These are phyloP conservation scores for Wickerhamomyces subpelliculosus DNA, from an alignment of 805 yeast species.

Conservation along the genomic window DNA sequence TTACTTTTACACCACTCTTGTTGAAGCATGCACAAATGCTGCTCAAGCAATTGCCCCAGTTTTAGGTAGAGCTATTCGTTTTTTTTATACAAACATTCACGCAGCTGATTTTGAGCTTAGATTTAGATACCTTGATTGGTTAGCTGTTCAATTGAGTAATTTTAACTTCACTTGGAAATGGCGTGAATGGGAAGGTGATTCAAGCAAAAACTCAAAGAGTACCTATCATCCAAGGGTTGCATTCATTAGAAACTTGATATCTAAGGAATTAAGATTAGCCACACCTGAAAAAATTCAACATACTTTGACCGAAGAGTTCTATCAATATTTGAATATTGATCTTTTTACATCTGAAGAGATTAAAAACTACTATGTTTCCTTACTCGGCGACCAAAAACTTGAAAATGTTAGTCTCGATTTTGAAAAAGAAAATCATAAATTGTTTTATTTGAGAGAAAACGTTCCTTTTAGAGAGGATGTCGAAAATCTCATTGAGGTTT, in stretches of 20 bases:
- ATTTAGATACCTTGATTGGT: conserved; percentile 78
- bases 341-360: conserved; percentile 29
- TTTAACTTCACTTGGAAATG: conserved; percentile 97
- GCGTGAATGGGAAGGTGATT: conserved; percentile 82
- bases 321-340: conserved; percentile 38
- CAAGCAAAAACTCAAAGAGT: conserved; percentile 35
- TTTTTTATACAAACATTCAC: conserved; percentile 61
- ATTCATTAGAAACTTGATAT: conserved; percentile 71
- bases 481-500: conserved; percentile 29
- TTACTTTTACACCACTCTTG: conserved; percentile 78
- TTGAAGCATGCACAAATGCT: conserved; percentile 80
- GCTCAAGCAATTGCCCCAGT: conserved; percentile 87
- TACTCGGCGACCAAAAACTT: conserved; percentile 25
- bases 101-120: conserved; percentile 71
- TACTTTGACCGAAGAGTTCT: conserved; percentile 60
- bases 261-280: conserved; percentile 80
- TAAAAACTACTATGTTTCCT: conserved; percentile 28
- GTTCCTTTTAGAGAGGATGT: conserved; percentile 31
- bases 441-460: conserved; percentile 31
- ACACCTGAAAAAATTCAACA: conserved; percentile 63
- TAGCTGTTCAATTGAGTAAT: conserved; percentile 86
- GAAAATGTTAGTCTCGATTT: conserved; percentile 9
- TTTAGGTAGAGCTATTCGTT: conserved; percentile 86
- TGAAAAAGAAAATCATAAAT: conserved; percentile 24
- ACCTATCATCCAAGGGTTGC: conserved; percentile 64